Evolutionary conservation across 2,329 filamentous ascomycete genomes (phyloP).

Genomic region (Harringtonia aguacate): DNA sequence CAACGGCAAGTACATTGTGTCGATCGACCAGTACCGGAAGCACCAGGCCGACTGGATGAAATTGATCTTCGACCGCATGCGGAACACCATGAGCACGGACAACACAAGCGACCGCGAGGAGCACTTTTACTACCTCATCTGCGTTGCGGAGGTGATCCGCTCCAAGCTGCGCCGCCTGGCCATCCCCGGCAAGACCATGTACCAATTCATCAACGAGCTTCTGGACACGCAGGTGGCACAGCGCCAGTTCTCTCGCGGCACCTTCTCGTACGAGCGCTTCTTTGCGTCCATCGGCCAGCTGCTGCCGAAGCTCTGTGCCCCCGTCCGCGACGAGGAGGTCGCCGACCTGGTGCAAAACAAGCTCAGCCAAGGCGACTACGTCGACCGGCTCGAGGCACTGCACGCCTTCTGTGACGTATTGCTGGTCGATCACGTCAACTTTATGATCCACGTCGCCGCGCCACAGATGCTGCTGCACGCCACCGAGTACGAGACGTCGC

Average conservation of each 20-base stretch:
- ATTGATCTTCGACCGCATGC: constrained; percentile 46
- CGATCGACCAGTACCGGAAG: constrained; percentile 47
- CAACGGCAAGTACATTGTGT: constrained; percentile 67
- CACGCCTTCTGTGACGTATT: constrained; percentile 68
- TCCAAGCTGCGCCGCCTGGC: constrained; percentile 64
- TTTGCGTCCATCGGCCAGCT: constrained; percentile 66
- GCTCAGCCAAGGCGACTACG: constrained; percentile 50
- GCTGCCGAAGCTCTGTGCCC: constrained; percentile 70
- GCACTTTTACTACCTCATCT: constrained; percentile 56
- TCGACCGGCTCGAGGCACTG: constrained; percentile 65
- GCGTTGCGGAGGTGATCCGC: constrained; percentile 60
- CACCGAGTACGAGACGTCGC: constrained; percentile 61
- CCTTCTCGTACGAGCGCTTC: constrained; percentile 73
- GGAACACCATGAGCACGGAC: constrained; percentile 54
- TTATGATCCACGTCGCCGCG: constrained; percentile 60
- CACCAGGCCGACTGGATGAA: constrained; percentile 38
- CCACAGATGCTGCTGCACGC: constrained; percentile 63
- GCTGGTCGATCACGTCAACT: constrained; percentile 74
- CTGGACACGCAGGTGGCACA: constrained; percentile 63
- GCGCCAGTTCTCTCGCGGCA: constrained; percentile 57
- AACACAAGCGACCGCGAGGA: constrained; percentile 52
- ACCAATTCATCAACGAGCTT: constrained; percentile 63
- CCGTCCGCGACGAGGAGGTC: constrained; percentile 67
- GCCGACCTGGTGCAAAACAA: constrained; percentile 56
- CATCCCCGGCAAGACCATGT: constrained; percentile 60